Base-by-base conservation (phyloP, 306 rosid species). In the Begonia masoniana region DNA sequence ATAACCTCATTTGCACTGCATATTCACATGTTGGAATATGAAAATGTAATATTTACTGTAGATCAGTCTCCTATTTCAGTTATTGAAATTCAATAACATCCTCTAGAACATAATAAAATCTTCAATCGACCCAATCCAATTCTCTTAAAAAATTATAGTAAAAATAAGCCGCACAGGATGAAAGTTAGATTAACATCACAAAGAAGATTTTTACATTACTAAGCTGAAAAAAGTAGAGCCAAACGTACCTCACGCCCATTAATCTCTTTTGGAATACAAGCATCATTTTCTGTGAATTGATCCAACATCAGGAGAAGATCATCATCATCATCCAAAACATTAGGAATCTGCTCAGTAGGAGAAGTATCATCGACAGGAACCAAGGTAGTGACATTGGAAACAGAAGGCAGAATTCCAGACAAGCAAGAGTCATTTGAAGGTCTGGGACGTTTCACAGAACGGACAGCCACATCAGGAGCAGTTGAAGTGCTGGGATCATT, bases 241-340 rank as follows among this genome's bases (percentile, higher is more conserved):
- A 8, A 55, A 47, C 57, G 46, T 53, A 80, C 93, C 88, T 82
- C 65, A 62, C 4, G 45, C 49, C 13, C 31, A 50, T 48, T 14
- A 54, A 46, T 73, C 58, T 36, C 61, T 45, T 21, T 49, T 56
- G 47, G 11, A 21, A 23, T 23, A 21, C 11, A 5, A 42, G 57
- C 6, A 55, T 50, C 47, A 0, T 56, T 58, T 52, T 52, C 81
- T 4, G 23, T 13, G 39, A 62, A 68, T 51, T 16, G 24, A 13
- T 61, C 73, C 31, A 53, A 13, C 62, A 60, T 9, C 62, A 57
- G 7, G 1, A 62, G 7, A 51, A 36, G 14, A 50, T 62, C 17
- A 62, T 68, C 68, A 43, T 71, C 73, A 4, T 46, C 61, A 60
- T 47, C 21, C 1, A 31, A 14, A 43, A 13, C 21, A 14, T 12